Conservation (phyloP, 2,329 filamentous ascomycete species). For the Fusarium sp. region DNA sequence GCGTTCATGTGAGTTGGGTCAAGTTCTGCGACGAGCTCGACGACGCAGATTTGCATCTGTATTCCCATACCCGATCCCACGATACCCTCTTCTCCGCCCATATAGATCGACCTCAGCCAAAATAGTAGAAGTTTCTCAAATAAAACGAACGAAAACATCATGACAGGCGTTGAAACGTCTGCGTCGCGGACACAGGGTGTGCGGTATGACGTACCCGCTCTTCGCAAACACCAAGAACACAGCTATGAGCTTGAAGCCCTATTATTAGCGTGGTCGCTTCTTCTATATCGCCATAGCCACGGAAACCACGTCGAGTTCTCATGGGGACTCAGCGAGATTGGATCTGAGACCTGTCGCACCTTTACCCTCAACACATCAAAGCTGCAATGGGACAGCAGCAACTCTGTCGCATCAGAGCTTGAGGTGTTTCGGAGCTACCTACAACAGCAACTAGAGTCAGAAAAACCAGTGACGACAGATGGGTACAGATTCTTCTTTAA, state of each 20-base stretch:
- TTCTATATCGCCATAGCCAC: slow-evolving; percentile 43
- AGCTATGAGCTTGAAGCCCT: slow-evolving; percentile 35
- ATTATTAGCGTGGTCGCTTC: slow-evolving; percentile 44
- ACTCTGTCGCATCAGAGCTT: slow-evolving; percentile 36
- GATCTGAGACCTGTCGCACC: slow-evolving; percentile 23
- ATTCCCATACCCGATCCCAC: slow-evolving; percentile 18
- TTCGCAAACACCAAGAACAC: slow-evolving; percentile 26
- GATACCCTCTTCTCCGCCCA: background rate
- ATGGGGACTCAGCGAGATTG: slow-evolving; percentile 39
- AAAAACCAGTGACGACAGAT: slow-evolving; percentile 7
- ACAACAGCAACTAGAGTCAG: slow-evolving; percentile 27
- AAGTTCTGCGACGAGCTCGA: slow-evolving; percentile 7
- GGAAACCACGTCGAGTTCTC: slow-evolving; percentile 45
- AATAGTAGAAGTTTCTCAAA: background rate
- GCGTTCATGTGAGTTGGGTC: slow-evolving; percentile 32
- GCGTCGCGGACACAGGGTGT: slow-evolving; percentile 28
- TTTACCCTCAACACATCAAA: slow-evolving; percentile 44
- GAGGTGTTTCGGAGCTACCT: slow-evolving; percentile 35
- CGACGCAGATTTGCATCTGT: slow-evolving; percentile 20
- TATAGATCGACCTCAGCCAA: slow-evolving; percentile 12
- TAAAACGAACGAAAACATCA: slow-evolving; percentile 6
- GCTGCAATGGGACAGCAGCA: slow-evolving; percentile 37
- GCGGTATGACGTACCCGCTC: slow-evolving; percentile 40
- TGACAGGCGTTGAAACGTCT: slow-evolving; percentile 31
- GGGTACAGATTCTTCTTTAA: slow-evolving; percentile 41